These are phyloP conservation scores for Hemileccinum rubropunctum DNA, from an alignment of 768 basidiomycete species.

Conservation along the genomic window DNA sequence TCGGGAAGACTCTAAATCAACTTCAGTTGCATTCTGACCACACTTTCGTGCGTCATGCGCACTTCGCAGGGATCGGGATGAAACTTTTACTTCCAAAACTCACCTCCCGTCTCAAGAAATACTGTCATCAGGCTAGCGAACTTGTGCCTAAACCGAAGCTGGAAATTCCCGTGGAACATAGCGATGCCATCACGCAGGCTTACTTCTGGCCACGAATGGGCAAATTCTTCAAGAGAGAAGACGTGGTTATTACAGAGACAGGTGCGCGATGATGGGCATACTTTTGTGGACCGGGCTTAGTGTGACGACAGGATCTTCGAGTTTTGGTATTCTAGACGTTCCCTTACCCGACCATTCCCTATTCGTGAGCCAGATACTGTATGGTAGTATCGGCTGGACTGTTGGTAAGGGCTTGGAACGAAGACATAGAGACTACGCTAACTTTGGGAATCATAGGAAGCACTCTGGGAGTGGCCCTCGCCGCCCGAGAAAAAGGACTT, in stretches of 20 bases:
- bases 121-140: conserved; percentile 37
- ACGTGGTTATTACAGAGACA: conserved; percentile 86
- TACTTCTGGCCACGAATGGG: conserved; percentile 84
- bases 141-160: conserved; percentile 45
- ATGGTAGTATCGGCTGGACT: conserved; percentile 92
- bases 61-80: conserved; percentile 69
- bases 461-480: conserved; percentile 77
- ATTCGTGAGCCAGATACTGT: conserved; percentile 76
- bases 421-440: not conserved
- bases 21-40: conserved; percentile 72
- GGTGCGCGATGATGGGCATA: conserved; percentile 37
- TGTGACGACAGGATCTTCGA: conserved; percentile 56
- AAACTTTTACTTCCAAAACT: conserved; percentile 74
- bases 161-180: conserved; percentile 48
- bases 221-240: conserved; percentile 65
- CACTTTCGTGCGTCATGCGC: conserved; percentile 61
- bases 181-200: conserved; percentile 62
- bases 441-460: conserved; percentile 38
- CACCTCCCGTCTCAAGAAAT: conserved; percentile 48
- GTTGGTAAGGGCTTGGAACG: conserved; percentile 47
- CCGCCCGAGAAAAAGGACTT: conserved; percentile 59
- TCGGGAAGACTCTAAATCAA: not conserved
- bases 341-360: conserved; percentile 69
- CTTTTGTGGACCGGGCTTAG: not conserved
- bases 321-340: conserved; percentile 82